phyloP scores from a whole-genome alignment of 2,329 filamentous ascomycete genomes.

The Fusarium papillatum region DNA sequence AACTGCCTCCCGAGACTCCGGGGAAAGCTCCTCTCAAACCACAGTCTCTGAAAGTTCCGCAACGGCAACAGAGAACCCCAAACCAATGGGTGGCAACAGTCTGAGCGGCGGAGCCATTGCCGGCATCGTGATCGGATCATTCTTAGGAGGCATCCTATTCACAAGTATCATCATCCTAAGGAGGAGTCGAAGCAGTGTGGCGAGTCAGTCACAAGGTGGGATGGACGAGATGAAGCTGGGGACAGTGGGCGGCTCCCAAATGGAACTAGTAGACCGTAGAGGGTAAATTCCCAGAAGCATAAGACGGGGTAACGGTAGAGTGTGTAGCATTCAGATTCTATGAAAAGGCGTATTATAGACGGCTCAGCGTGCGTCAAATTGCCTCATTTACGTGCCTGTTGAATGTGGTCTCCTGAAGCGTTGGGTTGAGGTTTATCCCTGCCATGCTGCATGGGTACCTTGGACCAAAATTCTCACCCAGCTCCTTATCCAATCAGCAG shows the following conservation, averaged over 20 bases:
- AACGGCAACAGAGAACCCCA: neutral
- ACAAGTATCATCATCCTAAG: neutral
- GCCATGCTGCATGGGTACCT: neutral
- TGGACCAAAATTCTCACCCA: fast-evolving
- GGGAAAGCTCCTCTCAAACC: neutral
- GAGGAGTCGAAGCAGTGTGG: neutral
- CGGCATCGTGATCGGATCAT: neutral
- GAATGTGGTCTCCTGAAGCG: neutral
- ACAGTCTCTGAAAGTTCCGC: too few species aligned
- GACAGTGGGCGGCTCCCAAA: neutral
- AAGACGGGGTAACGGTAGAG: neutral
- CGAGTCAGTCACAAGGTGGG: neutral
- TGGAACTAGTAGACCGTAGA: neutral
- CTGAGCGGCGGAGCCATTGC: neutral
- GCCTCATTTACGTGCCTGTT: neutral
- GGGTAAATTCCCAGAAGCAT: neutral
- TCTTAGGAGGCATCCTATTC: neutral
- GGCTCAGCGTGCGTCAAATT: too few species aligned
- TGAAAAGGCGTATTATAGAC: neutral
- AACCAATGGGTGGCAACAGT: neutral
- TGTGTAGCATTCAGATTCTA: neutral
- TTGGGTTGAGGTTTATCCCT: neutral
- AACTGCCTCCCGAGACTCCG: neutral
- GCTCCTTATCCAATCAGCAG: neutral
- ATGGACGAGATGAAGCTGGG: neutral